phyloP scores from a whole-genome alignment of 2,329 filamentous ascomycete species.

The Microcyclospora tardicrescens region DNA sequence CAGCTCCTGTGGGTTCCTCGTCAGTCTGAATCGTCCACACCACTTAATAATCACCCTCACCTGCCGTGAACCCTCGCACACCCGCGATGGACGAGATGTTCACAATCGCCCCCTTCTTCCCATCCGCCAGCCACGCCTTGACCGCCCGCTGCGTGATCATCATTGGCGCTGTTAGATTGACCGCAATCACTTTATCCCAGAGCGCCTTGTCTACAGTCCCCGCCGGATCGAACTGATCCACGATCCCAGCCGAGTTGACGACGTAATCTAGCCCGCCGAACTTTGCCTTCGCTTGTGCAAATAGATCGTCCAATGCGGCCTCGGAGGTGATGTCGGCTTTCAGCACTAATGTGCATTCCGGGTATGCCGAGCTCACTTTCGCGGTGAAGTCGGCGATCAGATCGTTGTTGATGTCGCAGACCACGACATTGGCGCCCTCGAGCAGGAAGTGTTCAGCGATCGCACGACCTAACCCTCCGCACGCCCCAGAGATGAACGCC shows the following conservation, averaged over 20 bases:
- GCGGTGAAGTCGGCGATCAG: constrained; percentile 18
- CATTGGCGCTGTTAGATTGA: constrained; percentile 46
- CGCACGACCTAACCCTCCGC: constrained; percentile 22
- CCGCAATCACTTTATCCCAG: constrained; percentile 42
- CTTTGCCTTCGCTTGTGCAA: constrained; percentile 21
- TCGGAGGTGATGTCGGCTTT: constrained; percentile 27
- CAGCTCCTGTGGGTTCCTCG: constrained; percentile 4
- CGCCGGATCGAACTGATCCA: constrained; percentile 43
- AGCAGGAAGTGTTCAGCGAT: constrained; percentile 21
- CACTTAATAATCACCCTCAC: constrained; percentile 16
- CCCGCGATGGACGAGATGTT: constrained; percentile 40
- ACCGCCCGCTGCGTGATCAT: constrained; percentile 41
- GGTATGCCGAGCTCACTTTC: constrained; percentile 12
- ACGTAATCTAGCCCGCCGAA: constrained; percentile 27
- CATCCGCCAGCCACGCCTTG: constrained; percentile 33
- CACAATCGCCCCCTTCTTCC: constrained; percentile 36
- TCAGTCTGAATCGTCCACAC: constrained; percentile 6
- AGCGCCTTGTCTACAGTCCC: constrained; percentile 32
- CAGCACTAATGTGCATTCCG: constrained; percentile 18
- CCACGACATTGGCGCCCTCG: constrained; percentile 23
- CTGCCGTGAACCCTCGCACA: constrained; percentile 29
- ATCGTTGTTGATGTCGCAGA: constrained; percentile 24
- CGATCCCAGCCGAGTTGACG: constrained; percentile 46
- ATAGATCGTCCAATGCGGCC: constrained; percentile 25
- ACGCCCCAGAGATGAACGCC: constrained; percentile 22